These are phyloP conservation scores for Schwanniomyces yamadae DNA, from an alignment of 805 yeast species.

Conservation along the genomic window DNA sequence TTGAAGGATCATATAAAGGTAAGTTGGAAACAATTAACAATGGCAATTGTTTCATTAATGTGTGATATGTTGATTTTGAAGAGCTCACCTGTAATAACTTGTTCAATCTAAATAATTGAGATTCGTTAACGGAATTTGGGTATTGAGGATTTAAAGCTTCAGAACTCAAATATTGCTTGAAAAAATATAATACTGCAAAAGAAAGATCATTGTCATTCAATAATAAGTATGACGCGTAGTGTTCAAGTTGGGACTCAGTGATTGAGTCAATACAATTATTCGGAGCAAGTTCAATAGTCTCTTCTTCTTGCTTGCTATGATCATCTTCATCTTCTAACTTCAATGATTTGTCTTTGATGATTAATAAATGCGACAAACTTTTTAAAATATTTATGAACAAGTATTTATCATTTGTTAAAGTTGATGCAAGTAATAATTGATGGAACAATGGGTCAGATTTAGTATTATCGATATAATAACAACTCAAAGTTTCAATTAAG, in stretches of 20 bases:
- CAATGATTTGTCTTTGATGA: slow-evolving; percentile 22
- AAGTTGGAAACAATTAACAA: slow-evolving; percentile 44
- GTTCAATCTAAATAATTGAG: slow-evolving; percentile 36
- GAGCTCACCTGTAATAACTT: slow-evolving; percentile 54
- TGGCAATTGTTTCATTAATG: slow-evolving; percentile 61
- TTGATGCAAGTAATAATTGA: slow-evolving; percentile 51
- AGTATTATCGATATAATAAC: slow-evolving; percentile 75
- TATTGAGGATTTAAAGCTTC: slow-evolving; percentile 42
- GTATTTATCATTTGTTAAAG: slow-evolving; percentile 61
- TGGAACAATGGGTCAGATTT: slow-evolving; percentile 68
- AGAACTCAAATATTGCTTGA: slow-evolving; percentile 75
- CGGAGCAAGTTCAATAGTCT: slow-evolving; percentile 12
- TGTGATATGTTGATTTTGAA: slow-evolving; percentile 47
- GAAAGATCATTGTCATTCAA: slow-evolving; percentile 71
- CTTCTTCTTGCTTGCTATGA: slow-evolving; percentile 13
- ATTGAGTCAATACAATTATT: slow-evolving; percentile 43
- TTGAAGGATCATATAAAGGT: slow-evolving; percentile 30
- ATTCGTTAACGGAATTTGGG: slow-evolving; percentile 26
- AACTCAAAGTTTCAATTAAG: slow-evolving; percentile 77
- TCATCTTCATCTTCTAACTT: slow-evolving; percentile 15
- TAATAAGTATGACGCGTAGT: slow-evolving; percentile 56
- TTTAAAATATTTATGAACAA: slow-evolving; percentile 68
- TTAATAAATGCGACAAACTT: slow-evolving; percentile 76
- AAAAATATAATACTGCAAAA: slow-evolving; percentile 72
- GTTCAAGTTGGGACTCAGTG: slow-evolving; percentile 43